Conservation (phyloP, 2,329 filamentous ascomycete genomes). For the Parafenestella ontariensis region DNA sequence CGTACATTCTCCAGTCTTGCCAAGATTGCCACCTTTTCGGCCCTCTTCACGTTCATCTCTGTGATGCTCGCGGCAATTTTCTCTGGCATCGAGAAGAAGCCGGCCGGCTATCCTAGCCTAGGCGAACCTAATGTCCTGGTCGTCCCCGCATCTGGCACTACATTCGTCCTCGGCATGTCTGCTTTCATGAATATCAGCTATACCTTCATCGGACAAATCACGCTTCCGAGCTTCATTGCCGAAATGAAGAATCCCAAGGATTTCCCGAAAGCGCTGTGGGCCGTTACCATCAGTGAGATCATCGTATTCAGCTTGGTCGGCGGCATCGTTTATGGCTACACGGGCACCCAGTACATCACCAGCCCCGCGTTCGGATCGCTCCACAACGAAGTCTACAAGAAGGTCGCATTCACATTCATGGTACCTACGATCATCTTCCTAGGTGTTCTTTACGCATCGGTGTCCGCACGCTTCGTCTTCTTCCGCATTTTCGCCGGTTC, state of each 20-base stretch:
- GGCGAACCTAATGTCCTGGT: slow-evolving; percentile 74
- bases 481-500: slow-evolving; percentile 85
- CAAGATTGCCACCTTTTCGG: slow-evolving; percentile 79
- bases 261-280: slow-evolving; percentile 92
- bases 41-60: slow-evolving; percentile 88
- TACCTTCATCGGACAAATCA: slow-evolving; percentile 95
- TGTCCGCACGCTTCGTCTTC: slow-evolving; percentile 89
- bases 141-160: slow-evolving; percentile 72
- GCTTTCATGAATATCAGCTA: slow-evolving; percentile 96
- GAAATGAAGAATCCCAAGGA: slow-evolving; percentile 85
- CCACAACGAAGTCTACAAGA: slow-evolving; percentile 76
- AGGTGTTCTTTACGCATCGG: slow-evolving; percentile 87
- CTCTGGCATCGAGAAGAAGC: slow-evolving; percentile 76
- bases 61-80: slow-evolving; percentile 86
- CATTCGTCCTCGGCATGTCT: slow-evolving; percentile 81
- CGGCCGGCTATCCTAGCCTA: slow-evolving; percentile 64
- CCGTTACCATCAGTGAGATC: slow-evolving; percentile 86
- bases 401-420: slow-evolving; percentile 93
- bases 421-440: slow-evolving; percentile 93
- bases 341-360: slow-evolving; percentile 87
- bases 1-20: slow-evolving; percentile 84
- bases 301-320: slow-evolving; percentile 86
- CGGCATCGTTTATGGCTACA: slow-evolving; percentile 82
- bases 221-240: slow-evolving; percentile 90
- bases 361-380: slow-evolving; percentile 87